A percentile compares a stretch with the other conserved stretches of the same genome.
These are phyloP conservation scores for Xylaria arbuscula DNA, from an alignment of 2,329 filamentous ascomycete genomes.

Conservation along the genomic window DNA sequence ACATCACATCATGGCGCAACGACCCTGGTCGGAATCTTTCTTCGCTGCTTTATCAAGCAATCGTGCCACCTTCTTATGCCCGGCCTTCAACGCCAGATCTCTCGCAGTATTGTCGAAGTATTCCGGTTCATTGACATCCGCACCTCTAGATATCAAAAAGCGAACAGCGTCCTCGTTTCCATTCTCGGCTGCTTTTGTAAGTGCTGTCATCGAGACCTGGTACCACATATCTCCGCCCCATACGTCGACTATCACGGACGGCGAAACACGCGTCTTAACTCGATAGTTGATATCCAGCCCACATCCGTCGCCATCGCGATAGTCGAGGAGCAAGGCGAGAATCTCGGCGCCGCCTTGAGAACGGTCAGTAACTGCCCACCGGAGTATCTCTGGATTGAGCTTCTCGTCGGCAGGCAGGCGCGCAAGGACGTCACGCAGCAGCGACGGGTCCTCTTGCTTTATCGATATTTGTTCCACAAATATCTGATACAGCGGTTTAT, in stretches of 20 bases:
- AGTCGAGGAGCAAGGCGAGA: conserved; percentile 29
- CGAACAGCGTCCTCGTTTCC: conserved; percentile 25
- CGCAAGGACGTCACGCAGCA: conserved; percentile 23
- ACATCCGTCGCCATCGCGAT: neutral
- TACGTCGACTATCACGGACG: neutral
- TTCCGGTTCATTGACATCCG: conserved; percentile 23
- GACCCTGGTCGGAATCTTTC: neutral
- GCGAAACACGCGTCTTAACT: conserved; percentile 3
- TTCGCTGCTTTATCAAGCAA: conserved; percentile 22
- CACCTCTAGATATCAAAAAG: conserved; percentile 30
- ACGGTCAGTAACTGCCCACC: neutral
- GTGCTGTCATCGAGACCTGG: conserved; percentile 18
- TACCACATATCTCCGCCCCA: conserved; percentile 8
- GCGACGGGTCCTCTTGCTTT: conserved; percentile 27
- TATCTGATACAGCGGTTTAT: neutral
- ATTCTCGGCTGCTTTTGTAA: conserved; percentile 16
- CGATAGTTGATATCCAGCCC: conserved; percentile 32
- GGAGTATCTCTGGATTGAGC: conserved; percentile 5
- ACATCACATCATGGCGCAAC: too few relatives aligned
- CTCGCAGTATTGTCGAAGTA: conserved; percentile 10
- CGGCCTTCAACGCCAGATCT: conserved; percentile 9
- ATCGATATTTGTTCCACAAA: conserved; percentile 4
- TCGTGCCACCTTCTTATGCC: conserved; percentile 23
- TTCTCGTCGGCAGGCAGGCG: conserved; percentile 19
- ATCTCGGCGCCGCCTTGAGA: conserved; percentile 22